Evolutionary conservation across 2,329 filamentous ascomycete genomes (phyloP), one percentile per base, ranked within the genome.

Genomic region (Aspergillus fischeri): DNA sequence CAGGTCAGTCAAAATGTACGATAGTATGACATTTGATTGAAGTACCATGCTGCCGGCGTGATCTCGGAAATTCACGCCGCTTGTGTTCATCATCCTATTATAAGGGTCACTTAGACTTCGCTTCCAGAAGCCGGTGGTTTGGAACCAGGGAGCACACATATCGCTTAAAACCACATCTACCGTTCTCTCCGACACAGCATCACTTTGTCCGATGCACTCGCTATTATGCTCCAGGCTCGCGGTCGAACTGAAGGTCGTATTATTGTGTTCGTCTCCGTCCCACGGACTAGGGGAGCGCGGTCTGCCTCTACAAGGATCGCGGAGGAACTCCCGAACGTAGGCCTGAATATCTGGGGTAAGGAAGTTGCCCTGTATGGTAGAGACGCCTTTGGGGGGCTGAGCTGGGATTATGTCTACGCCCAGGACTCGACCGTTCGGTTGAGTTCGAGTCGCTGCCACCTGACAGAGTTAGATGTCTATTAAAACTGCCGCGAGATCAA

Each of bases 61-160:
- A 75, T 99, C 94, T 63, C 87, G 86, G 71, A 96, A 94, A 21
- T 77, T 77, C 68, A 91, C 89, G 56, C 94, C 94, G 77, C 90
- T 96, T 67, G 93, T 97, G 77, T 99, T 99, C 92, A 97, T 96
- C 88, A 99, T 89, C 94, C 94, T 99, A 83, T 78, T 75, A 86
- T 95, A 94, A 63, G 92, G 91, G 85, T 94, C 89, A 93, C 88
- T 96, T 85, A 97, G 83, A 81, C 87, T 96, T 80, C 86, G 91
- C 80, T 89, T 88, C 80, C 85, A 88, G 80, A 90, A 92, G 70
- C 88, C 88, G 70, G 82, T 81, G 53, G 84, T 89, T 80, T 90
- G 89, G 68, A 86, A 82, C 92, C 92, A 97, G 88, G 94, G 92
- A 83, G 83, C 93, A 85, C 87, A 99, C 94, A 99, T 99, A 84